phyloP scores from a whole-genome alignment of 208 protist species.

The Jaenimonas drosophilae region DNA sequence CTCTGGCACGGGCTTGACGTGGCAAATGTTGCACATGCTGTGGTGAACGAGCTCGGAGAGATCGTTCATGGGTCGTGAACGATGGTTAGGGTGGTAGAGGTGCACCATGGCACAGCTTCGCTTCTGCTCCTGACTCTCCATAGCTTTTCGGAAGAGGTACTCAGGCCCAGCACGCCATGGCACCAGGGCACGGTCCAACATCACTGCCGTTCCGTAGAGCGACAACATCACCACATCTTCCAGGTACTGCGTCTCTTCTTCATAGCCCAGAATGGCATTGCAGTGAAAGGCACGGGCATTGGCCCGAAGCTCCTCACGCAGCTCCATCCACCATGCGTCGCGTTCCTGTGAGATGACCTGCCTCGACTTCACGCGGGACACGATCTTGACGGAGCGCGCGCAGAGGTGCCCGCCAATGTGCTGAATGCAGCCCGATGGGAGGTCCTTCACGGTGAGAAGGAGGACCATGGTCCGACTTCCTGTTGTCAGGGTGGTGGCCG shows the following conservation, averaged over 20 bases:
- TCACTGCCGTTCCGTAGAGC: constrained; percentile 83
- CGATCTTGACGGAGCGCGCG: constrained; percentile 84
- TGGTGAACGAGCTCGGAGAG: constrained; percentile 29
- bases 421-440: constrained; percentile 62
- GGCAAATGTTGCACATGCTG: constrained; percentile 58
- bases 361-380: constrained; percentile 74
- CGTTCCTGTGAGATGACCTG: constrained; percentile 81
- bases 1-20: constrained; percentile 56
- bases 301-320: constrained; percentile 83
- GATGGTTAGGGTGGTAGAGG: constrained; percentile 31
- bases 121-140: constrained; percentile 22
- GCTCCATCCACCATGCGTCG: constrained; percentile 91
- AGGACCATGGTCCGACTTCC: constrained; percentile 31
- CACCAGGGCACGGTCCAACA: constrained; percentile 49
- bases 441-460: constrained; percentile 79
- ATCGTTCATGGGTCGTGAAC: constrained; percentile 12
- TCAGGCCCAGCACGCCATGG: constrained; percentile 59
- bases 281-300: constrained; percentile 86
- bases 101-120: constrained; percentile 62
- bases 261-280: constrained; percentile 86
- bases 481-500: constrained; percentile 1
- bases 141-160: constrained; percentile 36
- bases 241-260: constrained; percentile 75
- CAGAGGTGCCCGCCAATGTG: constrained; percentile 85
- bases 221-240: constrained; percentile 84